Conservation (phyloP, 768 basidiomycete species). For the Rhizopogon vinicolor region DNA sequence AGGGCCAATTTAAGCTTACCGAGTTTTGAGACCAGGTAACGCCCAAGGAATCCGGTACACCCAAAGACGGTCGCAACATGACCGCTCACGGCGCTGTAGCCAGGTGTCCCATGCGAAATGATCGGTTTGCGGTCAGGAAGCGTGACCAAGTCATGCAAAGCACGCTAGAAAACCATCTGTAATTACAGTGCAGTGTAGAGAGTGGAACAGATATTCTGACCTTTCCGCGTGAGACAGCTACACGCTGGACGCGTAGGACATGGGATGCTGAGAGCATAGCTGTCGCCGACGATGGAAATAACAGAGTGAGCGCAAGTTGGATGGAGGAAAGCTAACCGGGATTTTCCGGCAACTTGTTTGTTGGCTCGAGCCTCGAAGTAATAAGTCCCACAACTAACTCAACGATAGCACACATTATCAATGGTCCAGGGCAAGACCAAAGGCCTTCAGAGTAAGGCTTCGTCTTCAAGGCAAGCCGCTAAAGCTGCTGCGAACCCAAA, state of each 20-base stretch:
- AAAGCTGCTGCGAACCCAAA: slow-evolving; percentile 69
- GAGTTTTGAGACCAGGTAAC: slow-evolving; percentile 91
- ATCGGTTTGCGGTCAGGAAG: slow-evolving; percentile 60
- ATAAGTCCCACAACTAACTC: not conserved
- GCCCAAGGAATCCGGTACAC: slow-evolving; percentile 90
- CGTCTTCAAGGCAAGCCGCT: slow-evolving; percentile 52
- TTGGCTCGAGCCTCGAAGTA: slow-evolving; percentile 9
- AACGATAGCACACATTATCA: not conserved
- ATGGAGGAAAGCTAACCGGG: slow-evolving; percentile 5
- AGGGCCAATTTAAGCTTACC: slow-evolving; percentile 43
- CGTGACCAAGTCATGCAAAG: slow-evolving; percentile 66
- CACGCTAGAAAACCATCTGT: slow-evolving; percentile 44
- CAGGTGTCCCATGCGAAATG: slow-evolving; percentile 73
- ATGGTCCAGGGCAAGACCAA: slow-evolving; percentile 92
- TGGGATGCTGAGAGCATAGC: slow-evolving; percentile 42
- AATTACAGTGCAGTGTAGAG: not conserved
- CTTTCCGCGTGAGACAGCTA: slow-evolving; percentile 41
- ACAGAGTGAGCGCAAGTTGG: slow-evolving; percentile 4
- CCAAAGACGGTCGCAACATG: slow-evolving; percentile 97
- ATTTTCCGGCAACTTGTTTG: not conserved
- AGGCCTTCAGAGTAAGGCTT: slow-evolving; percentile 54
- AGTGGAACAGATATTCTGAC: slow-evolving; percentile 21
- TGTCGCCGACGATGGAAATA: slow-evolving; percentile 3
- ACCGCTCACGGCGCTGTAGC: slow-evolving; percentile 84
- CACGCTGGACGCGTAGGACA: slow-evolving; percentile 50